phyloP scores from a whole-genome alignment of 2,329 filamentous ascomycete genomes.

The Clarireedia hainanense region DNA sequence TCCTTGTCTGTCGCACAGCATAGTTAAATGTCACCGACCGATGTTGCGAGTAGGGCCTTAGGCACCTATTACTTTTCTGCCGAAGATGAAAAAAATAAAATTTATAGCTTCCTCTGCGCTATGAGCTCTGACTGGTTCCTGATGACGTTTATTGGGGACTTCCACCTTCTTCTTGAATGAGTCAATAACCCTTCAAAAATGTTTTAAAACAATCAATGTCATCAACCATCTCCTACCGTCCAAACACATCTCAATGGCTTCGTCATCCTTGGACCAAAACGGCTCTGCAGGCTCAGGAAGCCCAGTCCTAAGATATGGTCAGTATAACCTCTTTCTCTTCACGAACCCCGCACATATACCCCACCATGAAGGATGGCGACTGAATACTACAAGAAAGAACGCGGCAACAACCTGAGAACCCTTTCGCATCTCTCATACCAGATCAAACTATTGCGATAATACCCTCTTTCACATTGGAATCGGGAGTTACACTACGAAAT shows the following conservation, averaged over 20 bases:
- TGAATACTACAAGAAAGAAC: constrained; percentile 41
- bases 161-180: background rate
- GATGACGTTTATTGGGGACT: background rate
- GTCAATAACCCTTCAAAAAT: background rate
- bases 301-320: constrained; percentile 19
- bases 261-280: background rate
- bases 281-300: background rate
- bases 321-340: constrained; percentile 14
- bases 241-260: background rate
- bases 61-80: no score
- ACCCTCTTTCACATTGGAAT: constrained; percentile 87
- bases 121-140: background rate
- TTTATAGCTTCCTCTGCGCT: no score
- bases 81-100: background rate
- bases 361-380: constrained; percentile 37
- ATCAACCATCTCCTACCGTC: background rate
- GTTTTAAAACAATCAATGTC: background rate
- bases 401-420: constrained; percentile 75
- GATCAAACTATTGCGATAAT: constrained; percentile 83
- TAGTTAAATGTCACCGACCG: background rate
- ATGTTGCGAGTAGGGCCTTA: background rate
- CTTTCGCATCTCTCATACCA: constrained; percentile 76
- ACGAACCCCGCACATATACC: background rate
- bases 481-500: constrained; percentile 75
- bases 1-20: background rate